Base-by-base conservation (phyloP, 441 rosid species). In the Hura crepitans region DNA sequence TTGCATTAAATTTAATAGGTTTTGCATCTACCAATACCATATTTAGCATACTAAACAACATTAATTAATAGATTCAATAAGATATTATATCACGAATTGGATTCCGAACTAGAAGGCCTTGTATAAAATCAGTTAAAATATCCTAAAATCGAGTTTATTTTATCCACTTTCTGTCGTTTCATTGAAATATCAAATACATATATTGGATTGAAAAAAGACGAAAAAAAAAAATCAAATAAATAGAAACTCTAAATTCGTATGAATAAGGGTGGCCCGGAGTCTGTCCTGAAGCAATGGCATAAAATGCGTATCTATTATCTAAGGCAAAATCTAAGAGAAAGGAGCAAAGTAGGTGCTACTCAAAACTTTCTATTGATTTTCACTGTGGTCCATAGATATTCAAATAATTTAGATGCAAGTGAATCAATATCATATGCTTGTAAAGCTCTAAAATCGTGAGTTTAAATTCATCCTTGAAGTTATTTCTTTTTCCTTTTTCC, bases 71-170 rank as follows among this genome's bases (percentile, higher is more conserved):
- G 0, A 61, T 13, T 49, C 43, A 15, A 33, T 31, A 72, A 31
- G 50, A 72, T 75, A 42, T 62, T 50, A 45, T 49, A 64, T 27
- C 28, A 56, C 37, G 76, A 31, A 79, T 61, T 71, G 73, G 75
- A 65, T 78, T 76, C 62, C 64, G n/a, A n/a, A n/a, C n/a, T n/a
- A n/a, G n/a, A n/a, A n/a, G n/a, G n/a, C n/a, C n/a, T n/a, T n/a
- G n/a, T n/a, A n/a, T n/a, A n/a, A n/a, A n/a, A n/a, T n/a, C n/a
- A n/a, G n/a, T n/a, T 17, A 54, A 31, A 61, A 71, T 64, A 73
- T 33, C 37, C 15, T 60, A 55, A 49, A 58, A 49, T 23, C 53
- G 49, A 65, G 33, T 53, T 66, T 54, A n/a, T n/a, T 9, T 30
- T 57, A 55, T 56, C 42, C 65, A 27, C 55, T 11, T 42, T 14